Conservation (phyloP, 2,329 filamentous ascomycete species). For the Clathrospora elynae region DNA sequence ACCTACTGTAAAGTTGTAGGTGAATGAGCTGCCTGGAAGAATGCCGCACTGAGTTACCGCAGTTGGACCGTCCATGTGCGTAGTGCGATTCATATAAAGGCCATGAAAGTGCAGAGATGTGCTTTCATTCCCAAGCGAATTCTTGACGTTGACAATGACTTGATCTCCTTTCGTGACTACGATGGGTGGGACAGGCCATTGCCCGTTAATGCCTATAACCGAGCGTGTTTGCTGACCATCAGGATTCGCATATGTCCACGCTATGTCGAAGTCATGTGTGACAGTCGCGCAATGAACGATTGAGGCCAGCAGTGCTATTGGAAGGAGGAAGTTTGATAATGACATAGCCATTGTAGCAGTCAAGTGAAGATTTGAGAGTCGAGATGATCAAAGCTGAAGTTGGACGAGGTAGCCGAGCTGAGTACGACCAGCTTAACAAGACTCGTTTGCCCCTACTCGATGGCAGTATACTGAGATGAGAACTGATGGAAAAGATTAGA, state of each 20-base stretch:
- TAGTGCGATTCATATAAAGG: constrained; percentile 76
- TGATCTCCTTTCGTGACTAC: constrained; percentile 75
- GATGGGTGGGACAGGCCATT: constrained; percentile 75
- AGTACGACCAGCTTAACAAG: background rate
- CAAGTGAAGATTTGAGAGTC: constrained; percentile 1
- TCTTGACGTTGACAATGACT: constrained; percentile 70
- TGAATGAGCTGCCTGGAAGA: constrained; percentile 65
- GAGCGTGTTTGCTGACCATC: constrained; percentile 58
- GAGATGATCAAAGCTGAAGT: constrained; percentile 12
- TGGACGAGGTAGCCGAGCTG: constrained; percentile 2
- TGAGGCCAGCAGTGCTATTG: constrained; percentile 37
- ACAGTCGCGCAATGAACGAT: constrained; percentile 43
- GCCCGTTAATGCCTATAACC: constrained; percentile 72
- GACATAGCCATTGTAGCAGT: constrained; percentile 51
- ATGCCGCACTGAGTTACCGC: constrained; percentile 65
- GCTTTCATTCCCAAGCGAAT: constrained; percentile 66
- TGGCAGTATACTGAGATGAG: background rate
- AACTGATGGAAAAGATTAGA: constrained; percentile 37
- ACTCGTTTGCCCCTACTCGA: too few relatives aligned
- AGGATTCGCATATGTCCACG: constrained; percentile 61
- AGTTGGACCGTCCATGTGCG: constrained; percentile 73
- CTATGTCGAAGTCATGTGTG: constrained; percentile 59
- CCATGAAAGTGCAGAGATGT: constrained; percentile 79
- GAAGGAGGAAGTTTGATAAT: constrained; percentile 50
- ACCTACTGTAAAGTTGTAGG: constrained; percentile 58